These are phyloP conservation scores for Populus simonii DNA, from an alignment of 345 rosid genomes.

Conservation along the genomic window DNA sequence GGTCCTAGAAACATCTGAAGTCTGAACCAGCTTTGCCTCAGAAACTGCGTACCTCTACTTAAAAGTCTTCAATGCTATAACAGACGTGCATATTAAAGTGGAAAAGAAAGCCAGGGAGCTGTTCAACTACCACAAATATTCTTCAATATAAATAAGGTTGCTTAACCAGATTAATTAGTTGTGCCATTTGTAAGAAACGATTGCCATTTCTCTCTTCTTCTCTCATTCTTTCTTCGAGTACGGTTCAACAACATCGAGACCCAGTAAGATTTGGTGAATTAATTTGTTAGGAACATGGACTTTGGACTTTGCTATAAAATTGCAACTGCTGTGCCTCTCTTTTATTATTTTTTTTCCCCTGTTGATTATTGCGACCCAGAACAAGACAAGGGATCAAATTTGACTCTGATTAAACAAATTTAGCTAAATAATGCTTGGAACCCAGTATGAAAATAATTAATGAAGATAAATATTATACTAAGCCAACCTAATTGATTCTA, in stretches of 20 bases:
- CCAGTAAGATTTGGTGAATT: constrained; percentile 9
- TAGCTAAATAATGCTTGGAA: neutral
- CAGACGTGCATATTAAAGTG: neutral
- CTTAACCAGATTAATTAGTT: constrained; percentile 14
- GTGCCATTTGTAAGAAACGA: neutral
- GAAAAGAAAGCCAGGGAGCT: constrained; percentile 3
- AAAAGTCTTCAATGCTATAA: neutral
- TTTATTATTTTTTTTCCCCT: neutral
- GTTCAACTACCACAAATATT: constrained; percentile 35
- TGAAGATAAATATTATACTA: neutral
- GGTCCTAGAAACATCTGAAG: neutral
- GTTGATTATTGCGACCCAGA: neutral
- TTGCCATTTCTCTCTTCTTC: neutral
- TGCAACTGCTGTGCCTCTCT: neutral
- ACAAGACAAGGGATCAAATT: neutral
- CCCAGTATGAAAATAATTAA: constrained; percentile 3
- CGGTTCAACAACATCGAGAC: constrained; percentile 41
- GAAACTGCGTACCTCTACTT: neutral
- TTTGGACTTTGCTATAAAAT: constrained; percentile 16
- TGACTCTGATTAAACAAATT: constrained; percentile 3
- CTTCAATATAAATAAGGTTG: constrained; percentile 7
- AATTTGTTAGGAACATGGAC: neutral
- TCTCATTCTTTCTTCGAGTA: constrained; percentile 27
- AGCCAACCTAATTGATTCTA: neutral
- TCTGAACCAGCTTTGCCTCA: neutral